These are phyloP conservation scores for Metschnikowia shivogae DNA, from an alignment of 805 yeast genomes.

Conservation along the genomic window DNA sequence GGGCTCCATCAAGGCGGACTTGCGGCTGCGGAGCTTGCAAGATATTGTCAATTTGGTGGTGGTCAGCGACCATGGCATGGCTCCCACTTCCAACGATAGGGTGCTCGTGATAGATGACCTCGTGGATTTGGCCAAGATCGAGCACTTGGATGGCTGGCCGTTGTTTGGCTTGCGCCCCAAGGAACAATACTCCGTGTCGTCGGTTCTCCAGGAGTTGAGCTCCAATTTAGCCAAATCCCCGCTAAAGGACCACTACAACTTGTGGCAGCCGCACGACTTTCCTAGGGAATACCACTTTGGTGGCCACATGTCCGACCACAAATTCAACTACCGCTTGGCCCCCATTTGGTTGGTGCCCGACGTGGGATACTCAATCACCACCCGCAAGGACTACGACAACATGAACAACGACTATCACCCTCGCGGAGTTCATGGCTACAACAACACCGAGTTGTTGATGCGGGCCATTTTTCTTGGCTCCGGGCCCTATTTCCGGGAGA, in stretches of 20 bases:
- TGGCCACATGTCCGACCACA: slow-evolving; percentile 24
- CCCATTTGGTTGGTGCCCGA: slow-evolving; percentile 84
- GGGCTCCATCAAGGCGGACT: slow-evolving; percentile 42
- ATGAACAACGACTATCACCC: slow-evolving; percentile 51
- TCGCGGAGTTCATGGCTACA: slow-evolving; percentile 82
- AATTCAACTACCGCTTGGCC: slow-evolving; percentile 62
- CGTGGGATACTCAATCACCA: slow-evolving; percentile 73
- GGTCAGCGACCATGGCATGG: slow-evolving; percentile 93
- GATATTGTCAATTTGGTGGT: slow-evolving; percentile 69
- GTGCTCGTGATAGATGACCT: slow-evolving; percentile 70
- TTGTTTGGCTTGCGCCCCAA: slow-evolving; percentile 69
- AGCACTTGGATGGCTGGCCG: slow-evolving; percentile 83
- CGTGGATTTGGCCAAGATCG: slow-evolving; percentile 49
- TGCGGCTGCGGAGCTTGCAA: slow-evolving; percentile 52
- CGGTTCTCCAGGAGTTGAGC: slow-evolving; percentile 43
- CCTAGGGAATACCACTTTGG: slow-evolving; percentile 57
- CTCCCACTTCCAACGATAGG: slow-evolving; percentile 72
- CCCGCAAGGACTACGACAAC: slow-evolving; percentile 51
- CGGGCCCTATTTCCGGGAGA: slow-evolving; percentile 69
- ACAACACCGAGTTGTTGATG: slow-evolving; percentile 74
- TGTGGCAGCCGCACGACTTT: slow-evolving; percentile 54
- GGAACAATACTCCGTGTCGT: slow-evolving; percentile 34
- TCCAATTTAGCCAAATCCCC: slow-evolving; percentile 24
- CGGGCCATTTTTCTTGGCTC: slow-evolving; percentile 72
- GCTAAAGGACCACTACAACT: slow-evolving; percentile 35